phyloP scores from a whole-genome alignment of 139 green algal species.

The Chlamydomonas sp. region DNA sequence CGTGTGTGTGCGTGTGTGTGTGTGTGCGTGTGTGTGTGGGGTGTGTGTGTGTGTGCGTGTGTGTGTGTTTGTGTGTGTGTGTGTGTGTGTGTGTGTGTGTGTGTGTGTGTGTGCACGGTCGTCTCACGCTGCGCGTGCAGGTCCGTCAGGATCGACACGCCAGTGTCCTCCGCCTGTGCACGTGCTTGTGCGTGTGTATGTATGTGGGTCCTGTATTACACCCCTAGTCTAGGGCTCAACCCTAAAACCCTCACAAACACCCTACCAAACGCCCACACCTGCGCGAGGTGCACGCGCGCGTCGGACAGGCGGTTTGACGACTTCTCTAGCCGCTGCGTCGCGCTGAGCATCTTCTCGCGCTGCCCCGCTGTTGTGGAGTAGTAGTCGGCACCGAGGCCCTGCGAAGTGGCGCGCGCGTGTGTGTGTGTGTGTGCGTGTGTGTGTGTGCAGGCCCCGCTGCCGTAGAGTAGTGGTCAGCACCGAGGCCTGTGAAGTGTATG shows the following conservation, averaged over 20 bases:
- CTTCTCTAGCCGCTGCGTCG: slow-evolving; percentile 69
- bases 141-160: slow-evolving; percentile 82
- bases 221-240: too few species aligned
- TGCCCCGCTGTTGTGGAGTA: slow-evolving; percentile 64
- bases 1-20: background rate
- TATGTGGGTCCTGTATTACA: too few species aligned
- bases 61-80: background rate
- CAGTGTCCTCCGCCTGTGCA: slow-evolving; percentile 72
- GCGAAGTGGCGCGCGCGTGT: background rate
- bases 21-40: slow-evolving; percentile 65
- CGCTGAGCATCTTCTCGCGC: slow-evolving; percentile 71
- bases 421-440: background rate
- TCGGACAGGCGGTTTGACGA: slow-evolving; percentile 62
- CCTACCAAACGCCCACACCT: slow-evolving; percentile 32
- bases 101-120: background rate
- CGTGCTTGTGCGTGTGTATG: background rate
- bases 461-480: too few species aligned
- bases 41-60: slow-evolving; percentile 6
- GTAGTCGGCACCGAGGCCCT: slow-evolving; percentile 70
- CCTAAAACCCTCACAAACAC: background rate
- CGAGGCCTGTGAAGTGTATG: too few species aligned
- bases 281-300: slow-evolving; percentile 68
- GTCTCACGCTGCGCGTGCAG: background rate
- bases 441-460: background rate
- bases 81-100: background rate